Evolutionary conservation across 331 rosid species (phyloP), one percentile per base, ranked within the genome.

Genomic region (Malus hybrid): DNA sequence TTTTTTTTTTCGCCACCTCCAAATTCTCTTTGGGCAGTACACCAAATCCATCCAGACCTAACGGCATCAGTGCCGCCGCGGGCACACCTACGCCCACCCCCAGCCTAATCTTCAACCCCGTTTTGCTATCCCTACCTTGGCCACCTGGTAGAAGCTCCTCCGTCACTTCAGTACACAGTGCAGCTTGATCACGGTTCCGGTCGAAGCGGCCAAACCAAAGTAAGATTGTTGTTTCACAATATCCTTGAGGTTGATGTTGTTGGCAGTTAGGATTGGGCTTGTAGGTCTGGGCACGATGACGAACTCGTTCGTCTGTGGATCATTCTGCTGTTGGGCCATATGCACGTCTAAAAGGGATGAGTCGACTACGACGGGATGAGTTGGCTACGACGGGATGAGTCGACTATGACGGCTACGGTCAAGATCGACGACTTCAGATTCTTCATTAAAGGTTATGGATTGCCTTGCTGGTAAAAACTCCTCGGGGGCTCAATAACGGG

Each of bases 141-240:
- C 55, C 31, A 2, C 65, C 52, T 0, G 88, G 55, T 0, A 91
- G 74, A 6, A 27, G n/a, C n/a, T 86, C 85, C 12, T 89, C 90
- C 3, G 94, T 81, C 3, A 91, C 55, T 31, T 83, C 61, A 91
- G 75, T 3, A 91, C 79, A 39, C 94, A 91, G 78, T 91, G 86
- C 28, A 91, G 75, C 76, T 91, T 80, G 50, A 34, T 10, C 4
- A 32, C 22, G 11, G 13, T 69, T 12, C 97, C 97, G 0, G 97
- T 91, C 1, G 97, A 87, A 34, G 91, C 97, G 3, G 97, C 78
- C 65, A 91, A 91, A 5, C 97, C 92, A 13, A 91, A 83, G 55
- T 83, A 89, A 1, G 97, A 91, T 0, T 59, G 19, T 44, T 68
- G 78, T 1, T 73, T 81, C 27, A 89, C 83, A 1, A 80, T 11